phyloP scores from a whole-genome alignment of 2,329 filamentous ascomycete genomes.

The Dryadomyces sulphureus region DNA sequence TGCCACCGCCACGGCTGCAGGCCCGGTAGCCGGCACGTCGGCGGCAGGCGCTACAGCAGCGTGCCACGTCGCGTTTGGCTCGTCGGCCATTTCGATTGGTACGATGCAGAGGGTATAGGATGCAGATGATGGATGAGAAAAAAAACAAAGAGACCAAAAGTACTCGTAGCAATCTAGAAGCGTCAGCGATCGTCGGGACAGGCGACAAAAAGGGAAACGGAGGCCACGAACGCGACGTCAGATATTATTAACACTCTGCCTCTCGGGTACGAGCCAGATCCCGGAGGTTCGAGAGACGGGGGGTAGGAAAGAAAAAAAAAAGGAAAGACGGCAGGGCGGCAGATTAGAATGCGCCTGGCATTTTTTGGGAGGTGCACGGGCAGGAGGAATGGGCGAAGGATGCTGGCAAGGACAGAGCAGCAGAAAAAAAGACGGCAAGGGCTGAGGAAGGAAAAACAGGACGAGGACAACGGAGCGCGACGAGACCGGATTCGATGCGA shows the following conservation, averaged over 20 bases:
- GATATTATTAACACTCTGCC: neutral
- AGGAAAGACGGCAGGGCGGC: neutral
- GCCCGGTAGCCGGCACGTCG: neutral
- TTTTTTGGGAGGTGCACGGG: neutral
- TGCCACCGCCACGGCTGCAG: neutral
- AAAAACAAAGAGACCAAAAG: neutral
- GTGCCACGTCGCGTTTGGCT: constrained; percentile 31
- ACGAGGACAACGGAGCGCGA: neutral
- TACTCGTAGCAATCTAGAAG: neutral
- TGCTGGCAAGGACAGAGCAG: neutral
- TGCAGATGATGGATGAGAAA: neutral
- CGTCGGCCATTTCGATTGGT: constrained; percentile 26
- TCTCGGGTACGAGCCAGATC: constrained; percentile 3
- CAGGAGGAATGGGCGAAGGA: neutral
- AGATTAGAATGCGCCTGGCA: constrained; percentile 8
- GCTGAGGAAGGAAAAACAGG: neutral
- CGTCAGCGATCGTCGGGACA: neutral
- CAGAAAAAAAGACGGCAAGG: neutral
- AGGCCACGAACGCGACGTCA: neutral
- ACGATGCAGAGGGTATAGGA: neutral
- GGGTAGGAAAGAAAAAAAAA: neutral
- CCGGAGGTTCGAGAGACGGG: neutral
- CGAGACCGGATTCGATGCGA: neutral
- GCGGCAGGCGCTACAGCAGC: constrained; percentile 23
- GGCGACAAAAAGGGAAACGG: neutral